Percentiles rank a stretch among this genome's conserved stretches.
phyloP scores from a whole-genome alignment of 192 early-diverging fungal genomes.

The Backusella liffmaniae region DNA sequence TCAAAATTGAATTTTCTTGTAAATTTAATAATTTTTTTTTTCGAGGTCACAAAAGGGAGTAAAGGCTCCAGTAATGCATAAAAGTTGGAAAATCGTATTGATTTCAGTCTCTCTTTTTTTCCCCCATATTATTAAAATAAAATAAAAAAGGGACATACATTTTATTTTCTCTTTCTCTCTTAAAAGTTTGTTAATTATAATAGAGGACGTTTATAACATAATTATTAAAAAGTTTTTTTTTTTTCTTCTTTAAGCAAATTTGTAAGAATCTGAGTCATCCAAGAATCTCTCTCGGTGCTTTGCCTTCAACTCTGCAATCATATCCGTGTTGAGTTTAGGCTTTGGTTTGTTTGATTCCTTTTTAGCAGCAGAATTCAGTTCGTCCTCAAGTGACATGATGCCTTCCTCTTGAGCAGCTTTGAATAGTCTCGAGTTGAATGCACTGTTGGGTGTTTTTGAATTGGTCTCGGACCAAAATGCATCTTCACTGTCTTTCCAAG shows the following conservation, averaged over 20 bases:
- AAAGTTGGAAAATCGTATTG: no score
- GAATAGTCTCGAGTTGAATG: not conserved
- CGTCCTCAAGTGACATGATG: not conserved
- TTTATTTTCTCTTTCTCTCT: not conserved
- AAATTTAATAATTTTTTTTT: no score
- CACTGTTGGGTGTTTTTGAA: not conserved
- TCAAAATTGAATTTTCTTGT: not conserved
- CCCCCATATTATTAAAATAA: not conserved
- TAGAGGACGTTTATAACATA: no score
- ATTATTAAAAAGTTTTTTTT: not conserved
- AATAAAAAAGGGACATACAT: not conserved
- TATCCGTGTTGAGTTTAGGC: not conserved
- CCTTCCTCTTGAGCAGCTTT: not conserved
- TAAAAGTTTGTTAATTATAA: no score
- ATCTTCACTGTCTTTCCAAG: not conserved
- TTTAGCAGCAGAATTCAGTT: not conserved
- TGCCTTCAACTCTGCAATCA: constrained; percentile 13
- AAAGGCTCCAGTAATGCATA: no score
- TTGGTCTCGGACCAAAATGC: constrained; percentile 1
- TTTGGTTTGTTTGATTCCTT: not conserved
- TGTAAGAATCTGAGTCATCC: constrained; percentile 12
- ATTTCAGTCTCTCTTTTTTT: not conserved
- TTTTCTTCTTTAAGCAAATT: not conserved
- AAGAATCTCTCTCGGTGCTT: not conserved
- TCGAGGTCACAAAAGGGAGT: not conserved